These are phyloP conservation scores for Pleurotus eryngii DNA, from an alignment of 768 basidiomycete species.

Conservation along the genomic window DNA sequence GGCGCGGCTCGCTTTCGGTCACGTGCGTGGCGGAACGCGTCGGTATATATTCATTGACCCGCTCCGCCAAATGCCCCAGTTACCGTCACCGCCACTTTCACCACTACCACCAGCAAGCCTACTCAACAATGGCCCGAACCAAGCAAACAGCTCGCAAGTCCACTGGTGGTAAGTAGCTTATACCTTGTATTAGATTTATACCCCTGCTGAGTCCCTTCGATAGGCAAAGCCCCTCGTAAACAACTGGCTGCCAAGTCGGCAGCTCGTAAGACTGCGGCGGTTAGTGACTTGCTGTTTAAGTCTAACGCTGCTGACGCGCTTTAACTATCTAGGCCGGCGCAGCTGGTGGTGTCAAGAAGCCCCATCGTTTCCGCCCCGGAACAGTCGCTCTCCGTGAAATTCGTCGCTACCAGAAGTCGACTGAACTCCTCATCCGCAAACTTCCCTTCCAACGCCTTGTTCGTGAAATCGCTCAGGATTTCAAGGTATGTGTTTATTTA, in stretches of 20 bases:
- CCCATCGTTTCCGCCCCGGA: constrained; percentile 80
- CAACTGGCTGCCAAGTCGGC: constrained; percentile 67
- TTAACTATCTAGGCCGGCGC: constrained; percentile 30
- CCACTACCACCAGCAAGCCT: constrained; percentile 10
- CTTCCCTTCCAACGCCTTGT: constrained; percentile 89
- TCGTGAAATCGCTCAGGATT: constrained; percentile 88
- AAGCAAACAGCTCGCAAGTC: constrained; percentile 62
- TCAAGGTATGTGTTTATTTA: constrained; percentile 55
- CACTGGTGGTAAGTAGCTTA: constrained; percentile 45
- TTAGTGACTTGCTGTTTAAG: constrained; percentile 9
- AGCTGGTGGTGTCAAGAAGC: constrained; percentile 92
- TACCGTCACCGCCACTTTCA: constrained; percentile 2
- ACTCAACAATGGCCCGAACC: constrained; percentile 46
- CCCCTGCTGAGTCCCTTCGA: neutral
- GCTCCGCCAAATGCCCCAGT: neutral
- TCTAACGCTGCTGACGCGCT: neutral
- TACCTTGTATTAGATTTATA: neutral
- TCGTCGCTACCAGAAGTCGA: constrained; percentile 84
- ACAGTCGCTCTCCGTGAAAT: constrained; percentile 92
- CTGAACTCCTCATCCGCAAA: constrained; percentile 83
- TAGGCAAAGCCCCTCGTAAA: constrained; percentile 66
- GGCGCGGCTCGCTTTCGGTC: constrained; percentile 10
- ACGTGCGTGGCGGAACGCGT: constrained; percentile 20
- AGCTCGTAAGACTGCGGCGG: constrained; percentile 58
- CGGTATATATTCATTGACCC: constrained; percentile 22